These are phyloP conservation scores for Gossypium herbaceum DNA, from an alignment of 345 rosid genomes.

Conservation along the genomic window DNA sequence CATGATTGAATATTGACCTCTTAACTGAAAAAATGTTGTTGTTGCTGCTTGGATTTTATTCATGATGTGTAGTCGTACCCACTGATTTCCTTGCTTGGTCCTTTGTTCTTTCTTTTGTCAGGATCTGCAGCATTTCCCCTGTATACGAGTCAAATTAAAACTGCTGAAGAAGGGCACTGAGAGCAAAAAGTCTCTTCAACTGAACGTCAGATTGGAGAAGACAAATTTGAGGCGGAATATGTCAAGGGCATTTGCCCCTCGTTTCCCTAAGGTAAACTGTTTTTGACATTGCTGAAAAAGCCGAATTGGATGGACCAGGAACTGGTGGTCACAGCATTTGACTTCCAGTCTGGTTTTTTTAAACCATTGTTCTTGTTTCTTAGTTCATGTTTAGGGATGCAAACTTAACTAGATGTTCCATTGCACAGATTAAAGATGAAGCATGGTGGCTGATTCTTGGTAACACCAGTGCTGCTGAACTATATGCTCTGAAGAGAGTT, in stretches of 20 bases:
- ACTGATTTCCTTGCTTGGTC: neutral
- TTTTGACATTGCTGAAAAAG: neutral
- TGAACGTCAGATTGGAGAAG: conserved; percentile 71
- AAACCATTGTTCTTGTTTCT: neutral
- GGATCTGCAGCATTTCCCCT: conserved; percentile 85
- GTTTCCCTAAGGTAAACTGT: conserved; percentile 77
- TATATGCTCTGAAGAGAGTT: conserved; percentile 85
- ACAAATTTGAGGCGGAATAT: conserved; percentile 47
- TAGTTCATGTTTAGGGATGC: neutral
- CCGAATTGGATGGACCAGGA: neutral
- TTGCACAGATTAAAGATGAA: conserved; percentile 77
- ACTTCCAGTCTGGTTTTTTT: neutral
- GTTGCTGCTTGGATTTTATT: neutral
- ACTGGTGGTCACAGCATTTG: neutral
- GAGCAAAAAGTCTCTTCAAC: conserved; percentile 31
- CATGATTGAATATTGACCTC: neutral
- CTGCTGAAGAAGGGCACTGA: conserved; percentile 47
- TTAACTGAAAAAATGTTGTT: neutral
- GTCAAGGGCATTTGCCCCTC: conserved; percentile 78
- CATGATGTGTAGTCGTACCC: neutral
- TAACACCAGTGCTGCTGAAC: conserved; percentile 57
- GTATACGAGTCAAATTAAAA: conserved; percentile 56
- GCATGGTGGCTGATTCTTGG: conserved; percentile 98
- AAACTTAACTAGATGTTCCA: conserved; percentile 16
- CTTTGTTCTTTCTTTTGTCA: conserved; percentile 21